These are phyloP conservation scores for Chlamydomonas reinhardtii DNA, from an alignment of 163 green algal species.

Conservation along the genomic window DNA sequence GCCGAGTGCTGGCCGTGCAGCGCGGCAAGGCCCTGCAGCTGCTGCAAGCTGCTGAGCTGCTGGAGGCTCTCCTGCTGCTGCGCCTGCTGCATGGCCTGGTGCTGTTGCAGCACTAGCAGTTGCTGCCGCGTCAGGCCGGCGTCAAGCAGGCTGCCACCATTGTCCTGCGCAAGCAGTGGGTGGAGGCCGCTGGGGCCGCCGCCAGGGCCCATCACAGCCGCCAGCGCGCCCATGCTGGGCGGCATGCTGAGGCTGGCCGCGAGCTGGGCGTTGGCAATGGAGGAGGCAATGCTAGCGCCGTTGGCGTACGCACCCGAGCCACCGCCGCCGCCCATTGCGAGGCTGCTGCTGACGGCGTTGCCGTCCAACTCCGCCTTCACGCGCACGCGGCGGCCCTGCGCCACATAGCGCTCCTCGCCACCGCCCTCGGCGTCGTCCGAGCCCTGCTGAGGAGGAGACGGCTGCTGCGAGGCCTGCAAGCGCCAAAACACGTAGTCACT, in stretches of 20 bases:
- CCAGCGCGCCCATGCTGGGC: conserved; percentile 30
- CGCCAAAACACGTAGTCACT: too few relatives aligned
- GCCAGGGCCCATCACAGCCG: conserved; percentile 30
- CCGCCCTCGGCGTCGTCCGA: conserved; percentile 1
- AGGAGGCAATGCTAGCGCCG: background rate
- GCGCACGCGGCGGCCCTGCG: conserved; percentile 22
- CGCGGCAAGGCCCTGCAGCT: background rate
- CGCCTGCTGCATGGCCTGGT: conserved; percentile 16
- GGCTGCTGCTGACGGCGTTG: background rate
- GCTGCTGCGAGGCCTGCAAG: conserved; percentile 33
- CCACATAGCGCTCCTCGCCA: background rate
- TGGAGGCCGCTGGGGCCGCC: conserved; percentile 7
- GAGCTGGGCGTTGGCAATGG: background rate
- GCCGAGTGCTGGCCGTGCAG: conserved; percentile 2
- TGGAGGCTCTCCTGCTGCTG: conserved; percentile 19
- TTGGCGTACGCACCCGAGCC: background rate
- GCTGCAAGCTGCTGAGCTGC: conserved; percentile 9
- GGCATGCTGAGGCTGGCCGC: conserved; percentile 6
- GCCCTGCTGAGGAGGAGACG: conserved; percentile 2
- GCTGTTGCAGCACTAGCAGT: conserved; percentile 18
- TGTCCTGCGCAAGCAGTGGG: conserved; percentile 7
- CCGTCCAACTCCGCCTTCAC: background rate
- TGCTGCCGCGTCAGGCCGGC: conserved; percentile 2
- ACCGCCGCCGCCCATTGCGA: background rate
- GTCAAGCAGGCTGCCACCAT: background rate